Percentiles rank a stretch among this genome's conserved stretches.
phyloP scores from a whole-genome alignment of 768 basidiomycete genomes.

The Trametes meyenii region DNA sequence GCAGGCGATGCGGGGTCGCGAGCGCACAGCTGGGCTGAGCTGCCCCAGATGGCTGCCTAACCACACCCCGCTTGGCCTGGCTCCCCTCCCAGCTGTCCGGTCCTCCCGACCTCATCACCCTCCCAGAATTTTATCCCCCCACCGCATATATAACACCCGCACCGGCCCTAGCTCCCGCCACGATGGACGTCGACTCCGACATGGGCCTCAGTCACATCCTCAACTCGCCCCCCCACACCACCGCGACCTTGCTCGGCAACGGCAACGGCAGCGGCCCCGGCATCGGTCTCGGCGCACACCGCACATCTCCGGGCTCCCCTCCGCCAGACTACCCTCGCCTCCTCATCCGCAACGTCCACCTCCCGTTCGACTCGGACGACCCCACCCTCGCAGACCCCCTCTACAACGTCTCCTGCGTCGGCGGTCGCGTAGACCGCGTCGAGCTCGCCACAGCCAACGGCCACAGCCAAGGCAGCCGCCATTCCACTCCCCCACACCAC shows the following conservation, averaged over 20 bases:
- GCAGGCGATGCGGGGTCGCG: too few species aligned
- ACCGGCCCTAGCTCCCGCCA: background rate
- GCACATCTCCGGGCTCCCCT: background rate
- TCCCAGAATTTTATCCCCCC: background rate
- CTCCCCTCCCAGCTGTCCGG: too few species aligned
- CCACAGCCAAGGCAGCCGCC: constrained; percentile 17
- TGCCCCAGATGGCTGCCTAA: too few species aligned
- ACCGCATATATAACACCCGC: constrained; percentile 2
- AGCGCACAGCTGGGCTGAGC: too few species aligned
- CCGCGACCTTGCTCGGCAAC: background rate
- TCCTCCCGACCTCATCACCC: background rate
- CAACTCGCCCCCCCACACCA: background rate
- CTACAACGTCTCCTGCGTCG: constrained; percentile 26
- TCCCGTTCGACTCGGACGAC: constrained; percentile 17
- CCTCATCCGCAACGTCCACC: constrained; percentile 28
- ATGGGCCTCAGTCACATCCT: constrained; percentile 16
- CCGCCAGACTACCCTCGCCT: constrained; percentile 18
- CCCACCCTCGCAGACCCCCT: constrained; percentile 21
- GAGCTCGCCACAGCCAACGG: constrained; percentile 21
- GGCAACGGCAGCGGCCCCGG: background rate
- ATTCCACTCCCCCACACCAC: constrained; percentile 15
- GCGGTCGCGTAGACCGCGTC: constrained; percentile 17
- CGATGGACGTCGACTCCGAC: constrained; percentile 21
- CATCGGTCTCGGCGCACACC: background rate
- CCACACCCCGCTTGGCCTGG: background rate